Base-by-base conservation (phyloP, 2,329 filamentous ascomycete genomes). In the Plenodomus lindquistii region DNA sequence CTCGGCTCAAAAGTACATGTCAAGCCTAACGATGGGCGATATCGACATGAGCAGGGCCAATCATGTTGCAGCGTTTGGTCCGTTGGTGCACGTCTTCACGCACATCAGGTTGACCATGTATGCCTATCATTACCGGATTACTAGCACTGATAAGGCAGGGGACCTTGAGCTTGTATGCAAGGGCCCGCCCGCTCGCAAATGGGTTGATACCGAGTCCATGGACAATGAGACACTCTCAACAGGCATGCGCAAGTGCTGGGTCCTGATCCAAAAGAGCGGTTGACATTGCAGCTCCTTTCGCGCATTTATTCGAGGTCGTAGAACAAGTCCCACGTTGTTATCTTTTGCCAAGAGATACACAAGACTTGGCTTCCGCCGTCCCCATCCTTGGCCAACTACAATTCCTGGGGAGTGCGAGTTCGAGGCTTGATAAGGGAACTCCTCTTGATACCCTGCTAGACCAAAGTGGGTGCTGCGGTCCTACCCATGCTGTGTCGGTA, bases 211-310 rank as follows among this genome's bases (percentile, higher is more conserved):
- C 50, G 57, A 56, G 21, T 38, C 54, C 15, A 65, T 73, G 62
- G 62, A 63, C n/a, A 27, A 51, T 4, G 63, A 67, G 45, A 72
- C 68, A 21, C 52, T 73, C 20, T 70, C 68, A 18, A 72, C 69
- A 2, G 70, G 70, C 18, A 73, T 73, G 69, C 64, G 64, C 22
- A 62, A 58, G 37, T 72, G 70, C 50, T 72, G 70, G 70, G 55
- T 58, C 3, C 53, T 69, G 1, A 37, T 65, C 15, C 45, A 51
- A 37, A 50, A 46, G 27, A 37, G 8, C 3, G n/a, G 45, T 10
- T 46, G 36, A 42, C n/a, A 13, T 37, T 4, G 11, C 20, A 34
- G 4, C 20, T 37, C 27, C 10, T n/a, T 22, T 19, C 36, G 29
- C 24, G 24, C 27, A 19, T 18, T 47, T 19, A 17, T 36, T 48